A percentile compares a stretch with the other conserved stretches of the same genome.
Evolutionary conservation across 164 flowering plant genomes (phyloP).

Genomic region (Cinnamomum micranthum): DNA sequence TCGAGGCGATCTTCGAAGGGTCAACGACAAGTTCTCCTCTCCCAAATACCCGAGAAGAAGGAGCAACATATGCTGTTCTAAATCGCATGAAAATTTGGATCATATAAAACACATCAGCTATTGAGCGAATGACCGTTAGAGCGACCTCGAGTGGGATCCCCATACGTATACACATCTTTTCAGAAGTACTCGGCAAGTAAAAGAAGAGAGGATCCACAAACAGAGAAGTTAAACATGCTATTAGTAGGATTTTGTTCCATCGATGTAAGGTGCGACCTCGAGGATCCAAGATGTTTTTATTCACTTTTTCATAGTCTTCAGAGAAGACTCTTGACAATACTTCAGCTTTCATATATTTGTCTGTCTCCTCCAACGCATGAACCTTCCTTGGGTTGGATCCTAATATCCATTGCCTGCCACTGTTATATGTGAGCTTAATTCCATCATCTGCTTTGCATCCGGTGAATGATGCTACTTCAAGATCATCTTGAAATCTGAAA

Average conservation of each 20-base stretch:
- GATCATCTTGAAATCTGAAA: constrained; percentile 58
- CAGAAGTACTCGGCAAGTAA: constrained; percentile 49
- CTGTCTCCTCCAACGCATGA: constrained; percentile 13
- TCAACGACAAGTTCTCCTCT: constrained; percentile 93
- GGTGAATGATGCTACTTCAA: constrained; percentile 31
- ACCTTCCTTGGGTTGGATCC: constrained; percentile 31
- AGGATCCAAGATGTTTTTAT: constrained; percentile 71
- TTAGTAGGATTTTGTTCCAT: constrained; percentile 84
- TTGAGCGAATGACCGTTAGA: constrained; percentile 56
- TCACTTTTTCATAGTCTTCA: constrained; percentile 72
- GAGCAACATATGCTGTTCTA: constrained; percentile 84
- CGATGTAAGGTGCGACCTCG: constrained; percentile 51
- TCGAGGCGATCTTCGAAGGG: constrained; percentile 54
- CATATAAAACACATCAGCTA: constrained; percentile 70
- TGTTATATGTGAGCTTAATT: constrained; percentile 40
- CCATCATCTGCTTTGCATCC: constrained; percentile 26
- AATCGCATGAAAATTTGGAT: constrained; percentile 64
- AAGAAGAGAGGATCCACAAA: constrained; percentile 88
- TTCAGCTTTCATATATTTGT: constrained; percentile 56
- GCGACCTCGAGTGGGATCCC: constrained; percentile 43
- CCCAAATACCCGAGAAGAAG: constrained; percentile 94
- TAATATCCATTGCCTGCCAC: constrained; percentile 38
- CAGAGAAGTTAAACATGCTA: constrained; percentile 74
- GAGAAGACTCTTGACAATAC: constrained; percentile 86
- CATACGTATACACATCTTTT: constrained; percentile 52